Conservation (phyloP, 2,329 filamentous ascomycete genomes). For the Lasiodiplodia hormozganensis region DNA sequence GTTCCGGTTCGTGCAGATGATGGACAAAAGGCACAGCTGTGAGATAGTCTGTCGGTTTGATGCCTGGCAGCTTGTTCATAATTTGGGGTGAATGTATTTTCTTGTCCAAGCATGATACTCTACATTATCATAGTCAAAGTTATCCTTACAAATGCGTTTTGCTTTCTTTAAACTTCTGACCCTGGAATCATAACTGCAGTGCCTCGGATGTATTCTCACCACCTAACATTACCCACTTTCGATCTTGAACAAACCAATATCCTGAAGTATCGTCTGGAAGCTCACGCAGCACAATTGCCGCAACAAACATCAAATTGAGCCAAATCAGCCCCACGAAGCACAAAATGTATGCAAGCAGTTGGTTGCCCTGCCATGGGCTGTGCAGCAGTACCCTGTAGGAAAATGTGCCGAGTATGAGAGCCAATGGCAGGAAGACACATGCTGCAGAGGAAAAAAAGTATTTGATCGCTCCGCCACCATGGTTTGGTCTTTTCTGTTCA, state of each 20-base stretch:
- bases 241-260: neutral
- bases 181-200: too few relatives aligned
- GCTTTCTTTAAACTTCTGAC: too few relatives aligned
- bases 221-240: neutral
- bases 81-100: neutral
- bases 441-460: neutral
- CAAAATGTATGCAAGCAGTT: neutral
- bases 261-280: neutral
- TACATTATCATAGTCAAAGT: too few relatives aligned
- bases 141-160: too few relatives aligned
- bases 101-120: neutral
- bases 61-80: neutral
- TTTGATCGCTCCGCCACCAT: neutral
- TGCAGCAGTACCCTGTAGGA: neutral
- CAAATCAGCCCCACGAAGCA: neutral
- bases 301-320: neutral
- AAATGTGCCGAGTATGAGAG: neutral
- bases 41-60: neutral
- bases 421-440: neutral
- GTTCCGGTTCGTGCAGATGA: constrained; percentile 34
- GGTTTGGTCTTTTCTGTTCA: neutral
- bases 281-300: neutral
- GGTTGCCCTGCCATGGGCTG: neutral
- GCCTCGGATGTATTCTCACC: neutral
- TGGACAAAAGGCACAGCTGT: constrained; percentile 5